phyloP scores from a whole-genome alignment of 176 grass and related monocot species.

The Alloteropsis semialata region DNA sequence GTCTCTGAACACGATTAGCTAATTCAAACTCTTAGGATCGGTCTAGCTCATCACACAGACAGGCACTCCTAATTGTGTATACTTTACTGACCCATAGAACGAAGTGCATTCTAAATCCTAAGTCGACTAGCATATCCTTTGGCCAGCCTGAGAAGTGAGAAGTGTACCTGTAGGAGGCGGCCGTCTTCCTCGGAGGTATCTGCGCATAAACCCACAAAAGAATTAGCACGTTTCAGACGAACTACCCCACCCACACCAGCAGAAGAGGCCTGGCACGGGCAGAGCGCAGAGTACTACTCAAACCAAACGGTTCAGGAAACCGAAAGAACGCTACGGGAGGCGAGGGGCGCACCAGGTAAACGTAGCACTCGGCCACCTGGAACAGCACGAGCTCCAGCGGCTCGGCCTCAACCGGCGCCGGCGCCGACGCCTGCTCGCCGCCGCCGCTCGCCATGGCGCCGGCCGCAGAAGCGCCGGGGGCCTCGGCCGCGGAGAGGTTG shows the following conservation, averaged over 20 bases:
- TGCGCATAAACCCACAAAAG: slow-evolving; percentile 27
- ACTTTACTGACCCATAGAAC: neutral
- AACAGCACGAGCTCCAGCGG: slow-evolving; percentile 88
- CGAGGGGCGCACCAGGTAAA: slow-evolving; percentile 71
- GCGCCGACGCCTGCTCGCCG: slow-evolving; percentile 23
- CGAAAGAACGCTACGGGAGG: neutral
- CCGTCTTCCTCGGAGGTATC: slow-evolving; percentile 96
- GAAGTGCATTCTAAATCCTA: slow-evolving; percentile 3
- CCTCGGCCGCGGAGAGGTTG: neutral
- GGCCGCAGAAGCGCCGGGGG: neutral
- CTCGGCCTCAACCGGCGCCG: slow-evolving; percentile 29
- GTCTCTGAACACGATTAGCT: neutral
- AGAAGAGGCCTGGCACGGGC: neutral
- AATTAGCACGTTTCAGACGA: slow-evolving; percentile 8
- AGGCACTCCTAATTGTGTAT: neutral
- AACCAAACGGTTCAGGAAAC: neutral
- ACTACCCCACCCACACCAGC: neutral
- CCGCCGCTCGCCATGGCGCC: slow-evolving; percentile 41
- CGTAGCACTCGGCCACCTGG: slow-evolving; percentile 88
- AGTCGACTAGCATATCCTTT: neutral
- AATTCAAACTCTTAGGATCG: neutral
- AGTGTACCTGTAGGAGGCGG: slow-evolving; percentile 84
- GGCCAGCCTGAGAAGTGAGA: neutral
- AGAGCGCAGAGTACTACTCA: neutral
- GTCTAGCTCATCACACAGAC: neutral